Evolutionary conservation across 305 asterid species (phyloP).

Genomic region (Nicotiana rustica): DNA sequence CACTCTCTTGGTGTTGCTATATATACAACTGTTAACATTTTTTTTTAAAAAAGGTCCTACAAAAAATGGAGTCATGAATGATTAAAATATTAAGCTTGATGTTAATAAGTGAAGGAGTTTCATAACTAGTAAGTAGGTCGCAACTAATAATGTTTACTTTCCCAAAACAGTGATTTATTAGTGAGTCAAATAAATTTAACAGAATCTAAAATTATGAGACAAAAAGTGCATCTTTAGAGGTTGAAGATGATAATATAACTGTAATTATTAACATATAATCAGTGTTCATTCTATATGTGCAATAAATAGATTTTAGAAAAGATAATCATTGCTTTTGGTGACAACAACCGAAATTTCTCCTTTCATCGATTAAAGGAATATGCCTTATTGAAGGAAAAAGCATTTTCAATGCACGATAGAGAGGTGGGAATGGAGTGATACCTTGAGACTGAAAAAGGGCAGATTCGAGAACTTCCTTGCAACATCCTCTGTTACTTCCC

Average conservation of each 20-base stretch:
- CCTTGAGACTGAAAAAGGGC: constrained; percentile 66
- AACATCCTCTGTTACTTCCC: constrained; percentile 49
- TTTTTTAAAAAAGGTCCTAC: background rate
- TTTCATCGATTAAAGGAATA: constrained; percentile 17
- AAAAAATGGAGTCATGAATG: background rate
- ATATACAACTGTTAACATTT: no score
- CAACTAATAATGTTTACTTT: constrained; percentile 10
- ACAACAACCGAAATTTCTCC: background rate
- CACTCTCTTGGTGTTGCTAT: no score
- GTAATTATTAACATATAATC: background rate
- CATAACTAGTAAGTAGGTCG: background rate
- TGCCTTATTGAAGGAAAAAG: constrained; percentile 4
- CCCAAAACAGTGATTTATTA: background rate
- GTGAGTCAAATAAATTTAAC: background rate
- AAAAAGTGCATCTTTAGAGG: constrained; percentile 3
- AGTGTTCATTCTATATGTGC: constrained; percentile 5
- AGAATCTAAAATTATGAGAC: background rate
- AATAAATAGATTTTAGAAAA: constrained; percentile 1
- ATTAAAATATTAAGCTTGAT: background rate
- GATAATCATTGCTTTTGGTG: background rate
- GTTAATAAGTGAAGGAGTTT: background rate
- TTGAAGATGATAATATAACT: constrained; percentile 16
- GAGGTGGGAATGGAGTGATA: constrained; percentile 43
- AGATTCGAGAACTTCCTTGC: constrained; percentile 56
- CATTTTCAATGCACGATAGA: constrained; percentile 31